Evolutionary conservation across 768 basidiomycete species (phyloP).

Genomic region (Boletus tomentosulus): DNA sequence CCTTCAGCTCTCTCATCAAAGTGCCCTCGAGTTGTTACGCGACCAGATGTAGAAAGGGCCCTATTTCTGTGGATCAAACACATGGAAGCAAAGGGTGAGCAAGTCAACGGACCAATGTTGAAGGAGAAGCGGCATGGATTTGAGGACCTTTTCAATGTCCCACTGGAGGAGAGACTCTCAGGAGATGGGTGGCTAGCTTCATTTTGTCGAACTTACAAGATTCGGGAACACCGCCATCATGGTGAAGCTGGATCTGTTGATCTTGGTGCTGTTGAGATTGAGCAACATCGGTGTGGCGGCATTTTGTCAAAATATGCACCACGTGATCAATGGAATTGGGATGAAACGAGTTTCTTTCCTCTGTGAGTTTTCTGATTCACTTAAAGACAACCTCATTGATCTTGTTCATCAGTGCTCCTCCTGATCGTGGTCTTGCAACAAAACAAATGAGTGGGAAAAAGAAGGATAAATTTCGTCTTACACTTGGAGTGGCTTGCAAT

Average conservation of each 20-base stretch:
- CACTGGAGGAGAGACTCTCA: conserved; percentile 15
- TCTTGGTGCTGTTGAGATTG: not conserved
- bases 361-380: not conserved
- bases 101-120: conserved; percentile 9
- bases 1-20: conserved; percentile 30
- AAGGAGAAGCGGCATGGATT: conserved; percentile 14
- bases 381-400: no score
- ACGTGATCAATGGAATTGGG: not conserved
- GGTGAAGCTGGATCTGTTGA: conserved; percentile 11
- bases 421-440: not conserved
- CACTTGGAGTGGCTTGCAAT: not conserved
- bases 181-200: conserved; percentile 1
- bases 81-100: conserved; percentile 27
- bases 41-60: conserved; percentile 33
- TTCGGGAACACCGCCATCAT: conserved; percentile 13
- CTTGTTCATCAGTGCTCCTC: no score
- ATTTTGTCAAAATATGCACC: not conserved
- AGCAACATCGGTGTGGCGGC: not conserved
- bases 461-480: not conserved
- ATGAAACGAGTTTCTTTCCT: not conserved
- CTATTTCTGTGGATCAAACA: conserved; percentile 31
- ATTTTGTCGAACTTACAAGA: conserved; percentile 1
- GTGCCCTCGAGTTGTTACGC: conserved; percentile 27
- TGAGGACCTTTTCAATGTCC: conserved; percentile 27
- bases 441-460: not conserved